phyloP scores from a whole-genome alignment of 129 eudicot species.

The Artemisia argyi region DNA sequence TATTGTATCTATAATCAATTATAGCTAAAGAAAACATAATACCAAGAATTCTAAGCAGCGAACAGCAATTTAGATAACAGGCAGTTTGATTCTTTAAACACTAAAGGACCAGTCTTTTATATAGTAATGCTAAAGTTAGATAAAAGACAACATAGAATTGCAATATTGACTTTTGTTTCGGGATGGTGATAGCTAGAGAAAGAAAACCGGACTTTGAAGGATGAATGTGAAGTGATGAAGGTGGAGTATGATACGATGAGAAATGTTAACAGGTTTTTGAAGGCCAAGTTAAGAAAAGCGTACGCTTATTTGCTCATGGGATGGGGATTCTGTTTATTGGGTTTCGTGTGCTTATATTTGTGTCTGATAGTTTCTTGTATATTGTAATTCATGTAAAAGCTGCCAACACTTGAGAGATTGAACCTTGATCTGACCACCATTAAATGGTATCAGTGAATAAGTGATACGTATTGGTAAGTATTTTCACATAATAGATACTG shows the following conservation, averaged over 20 bases:
- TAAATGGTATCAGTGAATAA: background rate
- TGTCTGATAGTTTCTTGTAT: background rate
- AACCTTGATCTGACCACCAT: background rate
- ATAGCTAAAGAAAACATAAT: background rate
- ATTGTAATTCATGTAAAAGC: background rate
- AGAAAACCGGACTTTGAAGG: conserved; percentile 14
- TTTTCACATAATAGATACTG: background rate
- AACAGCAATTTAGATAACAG: background rate
- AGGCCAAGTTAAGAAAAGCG: conserved; percentile 16
- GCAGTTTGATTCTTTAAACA: background rate
- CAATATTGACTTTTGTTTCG: background rate
- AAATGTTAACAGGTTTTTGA: conserved; percentile 5
- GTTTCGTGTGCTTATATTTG: conserved; percentile 13
- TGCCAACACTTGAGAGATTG: background rate
- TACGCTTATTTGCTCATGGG: background rate
- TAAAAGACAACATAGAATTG: background rate
- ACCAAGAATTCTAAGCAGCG: background rate
- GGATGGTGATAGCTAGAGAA: conserved; percentile 10
- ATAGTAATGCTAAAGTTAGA: background rate
- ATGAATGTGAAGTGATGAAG: background rate
- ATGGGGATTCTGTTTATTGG: background rate
- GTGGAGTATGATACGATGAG: conserved; percentile 14
- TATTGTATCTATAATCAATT: background rate
- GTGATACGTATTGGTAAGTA: background rate
- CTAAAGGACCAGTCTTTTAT: background rate